Conservation (phyloP, 2,329 filamentous ascomycete genomes). For the Epichloe hybrida region DNA sequence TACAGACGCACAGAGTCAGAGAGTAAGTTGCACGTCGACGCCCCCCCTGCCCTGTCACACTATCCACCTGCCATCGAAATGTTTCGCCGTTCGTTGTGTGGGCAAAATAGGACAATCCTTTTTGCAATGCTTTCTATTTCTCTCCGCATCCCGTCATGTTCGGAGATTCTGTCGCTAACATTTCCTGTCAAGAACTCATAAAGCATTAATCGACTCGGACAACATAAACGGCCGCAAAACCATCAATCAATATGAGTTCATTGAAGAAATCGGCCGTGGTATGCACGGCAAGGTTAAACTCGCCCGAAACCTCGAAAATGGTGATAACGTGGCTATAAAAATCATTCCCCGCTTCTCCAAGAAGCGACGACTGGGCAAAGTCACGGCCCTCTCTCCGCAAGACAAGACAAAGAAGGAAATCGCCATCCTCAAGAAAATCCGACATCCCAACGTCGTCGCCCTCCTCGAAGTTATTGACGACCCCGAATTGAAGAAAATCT, state of each 20-base stretch:
- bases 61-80: not conserved
- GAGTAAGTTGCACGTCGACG: constrained; percentile 42
- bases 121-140: not conserved
- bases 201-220: constrained; percentile 82
- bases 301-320: constrained; percentile 63
- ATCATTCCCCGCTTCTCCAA: constrained; percentile 95
- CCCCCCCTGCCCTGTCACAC: not conserved
- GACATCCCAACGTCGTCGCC: constrained; percentile 92
- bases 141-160: too few species aligned
- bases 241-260: constrained; percentile 96
- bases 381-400: constrained; percentile 49
- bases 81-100: too few species aligned
- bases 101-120: too few species aligned
- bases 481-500: constrained; percentile 91
- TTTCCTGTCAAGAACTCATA: constrained; percentile 53
- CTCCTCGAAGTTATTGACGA: constrained; percentile 96
- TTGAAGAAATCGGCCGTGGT: constrained; percentile 89
- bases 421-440: constrained; percentile 94
- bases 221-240: constrained; percentile 81
- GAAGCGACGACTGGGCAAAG: constrained; percentile 77
- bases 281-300: constrained; percentile 98
- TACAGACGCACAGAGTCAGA: constrained; percentile 61
- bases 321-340: constrained; percentile 86
- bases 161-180: not conserved
- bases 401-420: constrained; percentile 92